These are phyloP conservation scores for Coniochaeta ligniaria DNA, from an alignment of 2,329 filamentous ascomycete species.

Conservation along the genomic window DNA sequence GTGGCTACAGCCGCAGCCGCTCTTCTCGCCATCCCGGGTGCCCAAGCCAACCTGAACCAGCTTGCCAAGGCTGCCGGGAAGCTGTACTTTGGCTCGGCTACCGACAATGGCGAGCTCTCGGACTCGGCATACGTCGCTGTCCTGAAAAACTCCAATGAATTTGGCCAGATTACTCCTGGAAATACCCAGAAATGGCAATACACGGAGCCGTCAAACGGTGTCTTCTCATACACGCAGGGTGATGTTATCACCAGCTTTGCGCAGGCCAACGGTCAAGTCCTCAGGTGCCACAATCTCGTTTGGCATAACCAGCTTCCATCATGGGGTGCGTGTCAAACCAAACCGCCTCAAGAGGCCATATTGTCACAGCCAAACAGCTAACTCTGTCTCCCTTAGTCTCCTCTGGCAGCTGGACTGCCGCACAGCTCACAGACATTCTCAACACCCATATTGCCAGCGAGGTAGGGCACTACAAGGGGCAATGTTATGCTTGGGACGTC, in stretches of 20 bases:
- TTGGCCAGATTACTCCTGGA: slow-evolving; percentile 57
- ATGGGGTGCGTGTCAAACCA: slow-evolving; percentile 33
- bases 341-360: background rate
- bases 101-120: slow-evolving; percentile 29
- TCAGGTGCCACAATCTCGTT: slow-evolving; percentile 57
- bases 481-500: slow-evolving; percentile 59
- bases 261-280: slow-evolving; percentile 36
- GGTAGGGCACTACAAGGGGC: slow-evolving; percentile 49
- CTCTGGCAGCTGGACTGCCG: slow-evolving; percentile 45
- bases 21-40: slow-evolving; percentile 13
- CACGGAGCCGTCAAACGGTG: slow-evolving; percentile 47
- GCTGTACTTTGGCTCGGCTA: slow-evolving; percentile 58
- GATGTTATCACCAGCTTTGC: slow-evolving; percentile 45
- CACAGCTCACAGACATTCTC: slow-evolving; percentile 44
- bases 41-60: slow-evolving; percentile 34
- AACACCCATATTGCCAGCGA: slow-evolving; percentile 54
- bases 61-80: slow-evolving; percentile 49
- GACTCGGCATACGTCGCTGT: slow-evolving; percentile 47
- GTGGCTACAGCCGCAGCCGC: slow-evolving; percentile 7
- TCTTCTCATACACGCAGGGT: slow-evolving; percentile 52
- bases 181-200: slow-evolving; percentile 60
- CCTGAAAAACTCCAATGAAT: slow-evolving; percentile 47
- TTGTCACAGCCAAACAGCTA: background rate
- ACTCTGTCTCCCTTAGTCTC: slow-evolving; percentile 8
- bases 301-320: slow-evolving; percentile 45